Evolutionary conservation across 2,329 filamentous ascomycete species (phyloP).

Genomic region (Penicillium sumatraense): DNA sequence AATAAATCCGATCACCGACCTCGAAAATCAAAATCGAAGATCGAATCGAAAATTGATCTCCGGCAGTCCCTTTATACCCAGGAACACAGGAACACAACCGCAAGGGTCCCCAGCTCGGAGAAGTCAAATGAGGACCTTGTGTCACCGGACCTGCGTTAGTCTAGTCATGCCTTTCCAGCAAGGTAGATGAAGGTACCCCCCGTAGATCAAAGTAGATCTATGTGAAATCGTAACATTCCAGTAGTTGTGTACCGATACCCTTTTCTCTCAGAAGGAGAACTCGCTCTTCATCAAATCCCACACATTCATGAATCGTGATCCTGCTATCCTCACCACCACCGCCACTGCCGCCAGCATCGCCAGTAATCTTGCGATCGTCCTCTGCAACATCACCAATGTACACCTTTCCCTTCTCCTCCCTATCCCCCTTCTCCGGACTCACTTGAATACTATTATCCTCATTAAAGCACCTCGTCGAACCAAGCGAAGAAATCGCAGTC

Average conservation of each 20-base stretch:
- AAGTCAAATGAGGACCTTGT: slow-evolving; percentile 24
- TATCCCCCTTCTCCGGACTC: slow-evolving; percentile 43
- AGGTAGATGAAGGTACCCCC: no score
- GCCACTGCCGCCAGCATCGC: no score
- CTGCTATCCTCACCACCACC: no score
- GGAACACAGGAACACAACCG: slow-evolving; percentile 5
- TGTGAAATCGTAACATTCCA: slow-evolving; percentile 89
- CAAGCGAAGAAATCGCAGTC: slow-evolving; percentile 61
- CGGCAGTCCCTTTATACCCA: slow-evolving; percentile 15
- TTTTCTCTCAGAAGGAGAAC: slow-evolving; percentile 83
- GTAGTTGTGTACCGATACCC: slow-evolving; percentile 67
- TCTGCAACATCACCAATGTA: no score
- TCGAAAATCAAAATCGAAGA: no score
- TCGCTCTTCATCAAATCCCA: slow-evolving; percentile 90
- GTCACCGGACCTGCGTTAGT: slow-evolving; percentile 23
- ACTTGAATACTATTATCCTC: slow-evolving; percentile 60
- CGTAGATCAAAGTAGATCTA: no score
- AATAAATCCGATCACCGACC: no score
- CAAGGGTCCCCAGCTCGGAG: slow-evolving; percentile 25
- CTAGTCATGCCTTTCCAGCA: not conserved
- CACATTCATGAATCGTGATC: slow-evolving; percentile 68
- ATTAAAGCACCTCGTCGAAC: slow-evolving; percentile 47
- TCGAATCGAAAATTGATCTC: no score
- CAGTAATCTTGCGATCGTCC: no score
- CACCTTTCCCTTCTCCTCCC: not conserved